Evolutionary conservation across 2,329 filamentous ascomycete genomes (phyloP).

Genomic region (Pseudogymnoascus sp.): DNA sequence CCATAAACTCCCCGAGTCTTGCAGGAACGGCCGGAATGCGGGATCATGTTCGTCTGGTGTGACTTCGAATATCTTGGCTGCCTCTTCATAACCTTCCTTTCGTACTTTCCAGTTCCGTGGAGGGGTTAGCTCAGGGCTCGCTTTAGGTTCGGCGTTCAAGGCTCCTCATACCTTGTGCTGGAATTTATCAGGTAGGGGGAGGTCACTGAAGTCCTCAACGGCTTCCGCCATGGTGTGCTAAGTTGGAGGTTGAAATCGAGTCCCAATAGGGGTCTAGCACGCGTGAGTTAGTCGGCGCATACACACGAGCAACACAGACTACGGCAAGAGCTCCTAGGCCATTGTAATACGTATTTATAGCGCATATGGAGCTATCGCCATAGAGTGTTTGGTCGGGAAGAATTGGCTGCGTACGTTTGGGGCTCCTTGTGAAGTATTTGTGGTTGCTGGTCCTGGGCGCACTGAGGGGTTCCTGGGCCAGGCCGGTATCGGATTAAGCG

Average conservation of each 20-base stretch:
- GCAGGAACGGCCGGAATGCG: slow-evolving; percentile 77
- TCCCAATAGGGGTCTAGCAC: slow-evolving; percentile 1
- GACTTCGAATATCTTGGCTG: slow-evolving; percentile 73
- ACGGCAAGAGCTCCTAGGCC: background rate
- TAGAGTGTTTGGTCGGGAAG: background rate
- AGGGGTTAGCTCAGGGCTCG: slow-evolving; percentile 10
- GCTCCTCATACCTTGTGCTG: slow-evolving; percentile 58
- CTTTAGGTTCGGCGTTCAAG: background rate
- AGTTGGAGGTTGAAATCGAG: slow-evolving; percentile 1
- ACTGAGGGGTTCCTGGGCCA: slow-evolving; percentile 4
- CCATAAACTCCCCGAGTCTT: slow-evolving; percentile 71
- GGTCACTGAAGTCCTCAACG: slow-evolving; percentile 73
- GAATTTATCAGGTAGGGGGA: slow-evolving; percentile 73
- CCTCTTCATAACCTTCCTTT: slow-evolving; percentile 91
- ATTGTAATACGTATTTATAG: background rate
- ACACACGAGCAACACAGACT: background rate
- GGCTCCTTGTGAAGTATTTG: background rate
- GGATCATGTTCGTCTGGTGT: slow-evolving; percentile 80
- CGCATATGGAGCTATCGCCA: background rate
- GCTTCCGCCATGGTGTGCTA: slow-evolving; percentile 59
- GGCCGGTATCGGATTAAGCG: background rate
- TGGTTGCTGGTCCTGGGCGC: background rate
- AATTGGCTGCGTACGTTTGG: slow-evolving; percentile 4
- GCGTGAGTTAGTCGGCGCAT: slow-evolving; percentile 5
- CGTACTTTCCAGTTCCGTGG: slow-evolving; percentile 85